Evolutionary conservation across 1,284 basidiomycete species (phyloP).

Genomic region (Phlebopus sp.): DNA sequence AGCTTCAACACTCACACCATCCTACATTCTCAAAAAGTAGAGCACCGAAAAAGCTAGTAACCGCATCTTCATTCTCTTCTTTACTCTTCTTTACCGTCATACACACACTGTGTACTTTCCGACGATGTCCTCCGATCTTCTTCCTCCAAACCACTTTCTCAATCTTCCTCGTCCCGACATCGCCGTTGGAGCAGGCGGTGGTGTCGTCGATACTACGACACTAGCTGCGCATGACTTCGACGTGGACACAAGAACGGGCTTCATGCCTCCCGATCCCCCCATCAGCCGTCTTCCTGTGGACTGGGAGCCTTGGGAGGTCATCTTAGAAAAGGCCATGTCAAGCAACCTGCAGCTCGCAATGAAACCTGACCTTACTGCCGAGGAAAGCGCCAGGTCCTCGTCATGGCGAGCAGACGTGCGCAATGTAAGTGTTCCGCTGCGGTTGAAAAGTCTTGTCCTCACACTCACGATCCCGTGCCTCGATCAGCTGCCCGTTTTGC

Average conservation of each 20-base stretch:
- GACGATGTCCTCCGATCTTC: slow-evolving; percentile 16
- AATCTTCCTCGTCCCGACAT: slow-evolving; percentile 58
- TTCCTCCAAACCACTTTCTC: slow-evolving; percentile 62
- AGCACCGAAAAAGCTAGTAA: neutral
- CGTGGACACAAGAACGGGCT: slow-evolving; percentile 88
- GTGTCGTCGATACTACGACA: slow-evolving; percentile 74
- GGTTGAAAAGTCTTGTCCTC: neutral
- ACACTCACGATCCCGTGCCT: neutral
- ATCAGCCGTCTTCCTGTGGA: slow-evolving; percentile 55
- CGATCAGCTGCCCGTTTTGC: slow-evolving; percentile 37
- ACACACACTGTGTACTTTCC: neutral
- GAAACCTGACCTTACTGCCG: slow-evolving; percentile 39
- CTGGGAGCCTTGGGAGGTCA: slow-evolving; percentile 74
- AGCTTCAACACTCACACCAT: no score
- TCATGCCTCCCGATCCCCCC: slow-evolving; percentile 84
- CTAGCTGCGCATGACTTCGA: slow-evolving; percentile 94
- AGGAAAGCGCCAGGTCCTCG: slow-evolving; percentile 46
- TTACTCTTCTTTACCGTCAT: neutral
- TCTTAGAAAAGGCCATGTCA: slow-evolving; percentile 50
- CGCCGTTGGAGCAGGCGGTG: slow-evolving; percentile 32
- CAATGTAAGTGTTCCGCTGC: slow-evolving; percentile 42
- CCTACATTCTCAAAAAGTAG: neutral
- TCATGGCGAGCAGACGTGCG: slow-evolving; percentile 64
- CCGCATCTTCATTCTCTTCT: neutral
- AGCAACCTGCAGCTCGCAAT: slow-evolving; percentile 57